phyloP scores from a whole-genome alignment of 2,329 filamentous ascomycete genomes.

The Akanthomyces dipterigenus region DNA sequence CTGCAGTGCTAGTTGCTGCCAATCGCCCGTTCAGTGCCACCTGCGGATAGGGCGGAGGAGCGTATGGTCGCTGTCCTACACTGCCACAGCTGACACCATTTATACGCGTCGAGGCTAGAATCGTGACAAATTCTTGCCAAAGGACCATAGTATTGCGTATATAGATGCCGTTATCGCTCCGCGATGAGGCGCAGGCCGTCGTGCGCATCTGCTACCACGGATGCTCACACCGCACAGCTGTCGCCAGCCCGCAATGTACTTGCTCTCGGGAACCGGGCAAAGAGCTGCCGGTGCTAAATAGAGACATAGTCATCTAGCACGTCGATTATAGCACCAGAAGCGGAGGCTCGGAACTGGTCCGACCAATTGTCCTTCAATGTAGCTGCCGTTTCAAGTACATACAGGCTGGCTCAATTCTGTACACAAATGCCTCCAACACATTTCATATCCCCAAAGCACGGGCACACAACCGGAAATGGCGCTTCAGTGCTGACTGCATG shows the following conservation, averaged over 20 bases:
- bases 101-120: not conserved
- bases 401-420: not conserved
- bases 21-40: not conserved
- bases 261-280: no score
- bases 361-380: not conserved
- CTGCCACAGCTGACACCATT: constrained; percentile 3
- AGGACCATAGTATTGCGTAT: not conserved
- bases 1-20: no score
- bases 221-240: not conserved
- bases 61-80: constrained; percentile 1
- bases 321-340: no score
- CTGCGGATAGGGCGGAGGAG: not conserved
- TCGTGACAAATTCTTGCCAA: not conserved
- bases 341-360: not conserved
- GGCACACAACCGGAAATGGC: constrained; percentile 1
- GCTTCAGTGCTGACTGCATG: not conserved
- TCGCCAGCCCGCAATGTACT: not conserved
- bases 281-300: no score
- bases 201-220: not conserved
- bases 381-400: no score
- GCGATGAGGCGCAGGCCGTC: not conserved
- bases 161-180: not conserved
- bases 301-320: no score
- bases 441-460: not conserved
- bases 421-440: not conserved